Conservation (phyloP, 1,284 basidiomycete genomes). For the Apiotrichum akiyoshidainum region DNA sequence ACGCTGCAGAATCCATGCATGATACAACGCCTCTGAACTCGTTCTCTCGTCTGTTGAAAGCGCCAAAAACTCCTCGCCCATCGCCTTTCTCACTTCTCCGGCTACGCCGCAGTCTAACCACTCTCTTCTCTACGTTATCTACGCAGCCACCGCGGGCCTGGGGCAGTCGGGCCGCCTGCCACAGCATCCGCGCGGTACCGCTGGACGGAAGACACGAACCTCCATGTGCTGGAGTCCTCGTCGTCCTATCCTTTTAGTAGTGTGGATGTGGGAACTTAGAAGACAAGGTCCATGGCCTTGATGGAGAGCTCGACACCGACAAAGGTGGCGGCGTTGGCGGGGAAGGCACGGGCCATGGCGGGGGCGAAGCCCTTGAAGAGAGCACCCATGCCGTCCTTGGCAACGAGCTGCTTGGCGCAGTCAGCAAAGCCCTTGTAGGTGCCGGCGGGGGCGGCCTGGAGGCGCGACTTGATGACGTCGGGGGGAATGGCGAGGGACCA, state of each 20-base stretch:
- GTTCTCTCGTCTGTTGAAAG: neutral
- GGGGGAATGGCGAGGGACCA: constrained; percentile 94
- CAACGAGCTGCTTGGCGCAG: constrained; percentile 87
- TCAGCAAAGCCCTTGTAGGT: constrained; percentile 93
- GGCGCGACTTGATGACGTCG: constrained; percentile 91
- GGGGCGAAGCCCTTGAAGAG: constrained; percentile 98
- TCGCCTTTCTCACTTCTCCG: neutral
- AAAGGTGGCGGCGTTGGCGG: constrained; percentile 57
- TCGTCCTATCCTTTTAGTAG: neutral
- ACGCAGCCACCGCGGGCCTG: neutral
- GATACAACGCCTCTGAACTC: constrained; percentile 1
- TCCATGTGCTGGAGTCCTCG: neutral
- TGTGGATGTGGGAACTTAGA: constrained; percentile 21
- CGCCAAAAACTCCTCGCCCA: neutral
- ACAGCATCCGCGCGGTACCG: no score
- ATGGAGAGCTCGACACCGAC: constrained; percentile 51
- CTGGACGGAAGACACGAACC: neutral
- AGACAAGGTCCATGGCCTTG: constrained; percentile 48
- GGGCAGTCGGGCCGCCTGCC: no score
- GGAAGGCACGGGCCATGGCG: constrained; percentile 79
- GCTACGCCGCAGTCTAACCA: neutral
- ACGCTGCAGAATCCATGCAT: neutral
- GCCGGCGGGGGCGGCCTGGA: constrained; percentile 94
- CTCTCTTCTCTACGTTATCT: neutral
- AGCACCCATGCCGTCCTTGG: constrained; percentile 81